Percentiles rank a stretch among this genome's conserved stretches.
Evolutionary conservation across 805 yeast species (phyloP).

Genomic region (Yarrowia yakushimensis): DNA sequence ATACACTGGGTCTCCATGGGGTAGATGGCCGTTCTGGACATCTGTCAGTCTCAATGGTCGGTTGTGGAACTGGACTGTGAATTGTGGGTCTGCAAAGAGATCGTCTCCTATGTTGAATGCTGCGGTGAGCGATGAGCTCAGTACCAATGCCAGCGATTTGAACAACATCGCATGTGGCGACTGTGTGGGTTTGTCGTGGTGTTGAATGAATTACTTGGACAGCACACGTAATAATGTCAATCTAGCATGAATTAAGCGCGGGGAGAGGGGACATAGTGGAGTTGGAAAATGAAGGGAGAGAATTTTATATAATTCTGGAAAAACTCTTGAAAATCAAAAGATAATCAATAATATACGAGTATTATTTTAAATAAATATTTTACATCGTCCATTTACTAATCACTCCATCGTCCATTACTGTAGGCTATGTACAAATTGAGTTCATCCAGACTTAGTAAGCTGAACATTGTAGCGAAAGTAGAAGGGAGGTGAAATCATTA

Average conservation of each 20-base stretch:
- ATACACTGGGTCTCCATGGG: not conserved
- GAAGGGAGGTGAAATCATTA: no score
- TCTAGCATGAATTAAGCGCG: slow-evolving; percentile 8
- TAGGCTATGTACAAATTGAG: no score
- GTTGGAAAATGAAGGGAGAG: not conserved
- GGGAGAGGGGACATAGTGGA: not conserved
- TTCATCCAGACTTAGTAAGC: not conserved
- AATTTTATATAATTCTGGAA: no score
- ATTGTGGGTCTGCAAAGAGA: slow-evolving; percentile 12
- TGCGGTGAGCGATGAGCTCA: not conserved
- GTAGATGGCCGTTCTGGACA: not conserved
- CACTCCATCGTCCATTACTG: no score
- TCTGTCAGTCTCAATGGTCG: not conserved
- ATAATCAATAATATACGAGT: no score
- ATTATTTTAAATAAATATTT: no score
- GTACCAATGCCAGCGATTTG: not conserved
- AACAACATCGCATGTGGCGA: not conserved
- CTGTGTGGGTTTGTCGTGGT: not conserved
- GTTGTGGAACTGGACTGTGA: slow-evolving; percentile 19
- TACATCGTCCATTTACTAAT: no score
- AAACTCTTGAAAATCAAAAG: no score
- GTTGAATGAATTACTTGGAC: not conserved
- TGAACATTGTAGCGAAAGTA: not conserved
- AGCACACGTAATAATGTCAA: not conserved
- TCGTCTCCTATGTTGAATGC: slow-evolving; percentile 20